These are phyloP conservation scores for Neospermospora avenae DNA, from an alignment of 2,329 filamentous ascomycete genomes.

Conservation along the genomic window DNA sequence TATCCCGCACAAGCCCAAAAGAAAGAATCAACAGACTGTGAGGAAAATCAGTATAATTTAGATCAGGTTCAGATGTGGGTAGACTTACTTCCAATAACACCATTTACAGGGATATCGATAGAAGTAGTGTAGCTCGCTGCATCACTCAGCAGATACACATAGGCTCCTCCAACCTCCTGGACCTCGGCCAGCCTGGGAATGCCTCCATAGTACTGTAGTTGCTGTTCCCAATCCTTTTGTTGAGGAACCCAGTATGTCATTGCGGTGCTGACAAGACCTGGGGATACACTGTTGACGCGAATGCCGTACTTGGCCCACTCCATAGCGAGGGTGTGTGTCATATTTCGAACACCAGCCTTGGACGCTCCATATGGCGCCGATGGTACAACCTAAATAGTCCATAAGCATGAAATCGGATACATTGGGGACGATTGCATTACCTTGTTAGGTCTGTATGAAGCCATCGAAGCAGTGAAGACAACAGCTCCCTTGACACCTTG, in stretches of 20 bases:
- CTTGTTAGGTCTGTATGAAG: constrained; percentile 42
- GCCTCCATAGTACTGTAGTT: constrained; percentile 52
- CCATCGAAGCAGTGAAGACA: constrained; percentile 47
- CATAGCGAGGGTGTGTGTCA: constrained; percentile 60
- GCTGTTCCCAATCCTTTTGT: constrained; percentile 48
- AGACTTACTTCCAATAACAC: constrained; percentile 35
- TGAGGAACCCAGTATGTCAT: constrained; percentile 45
- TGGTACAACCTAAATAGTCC: constrained; percentile 30
- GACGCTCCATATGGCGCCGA: constrained; percentile 43
- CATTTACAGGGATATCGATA: constrained; percentile 39
- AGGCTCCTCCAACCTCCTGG: constrained; percentile 40
- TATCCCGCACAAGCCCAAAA: too few relatives aligned
- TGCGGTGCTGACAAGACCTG: constrained; percentile 65
- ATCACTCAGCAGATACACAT: constrained; percentile 33
- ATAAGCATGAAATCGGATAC: background rate
- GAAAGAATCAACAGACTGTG: background rate
- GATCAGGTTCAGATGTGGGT: too few relatives aligned
- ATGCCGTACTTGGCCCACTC: constrained; percentile 62
- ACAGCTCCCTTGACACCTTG: constrained; percentile 43
- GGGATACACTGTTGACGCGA: constrained; percentile 64
- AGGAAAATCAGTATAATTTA: background rate
- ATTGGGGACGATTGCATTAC: background rate
- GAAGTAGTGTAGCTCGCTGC: constrained; percentile 38
- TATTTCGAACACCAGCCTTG: constrained; percentile 47
- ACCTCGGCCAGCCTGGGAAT: constrained; percentile 50